These are phyloP conservation scores for Fusarium nodosum DNA, from an alignment of 2,329 filamentous ascomycete genomes.

Conservation along the genomic window DNA sequence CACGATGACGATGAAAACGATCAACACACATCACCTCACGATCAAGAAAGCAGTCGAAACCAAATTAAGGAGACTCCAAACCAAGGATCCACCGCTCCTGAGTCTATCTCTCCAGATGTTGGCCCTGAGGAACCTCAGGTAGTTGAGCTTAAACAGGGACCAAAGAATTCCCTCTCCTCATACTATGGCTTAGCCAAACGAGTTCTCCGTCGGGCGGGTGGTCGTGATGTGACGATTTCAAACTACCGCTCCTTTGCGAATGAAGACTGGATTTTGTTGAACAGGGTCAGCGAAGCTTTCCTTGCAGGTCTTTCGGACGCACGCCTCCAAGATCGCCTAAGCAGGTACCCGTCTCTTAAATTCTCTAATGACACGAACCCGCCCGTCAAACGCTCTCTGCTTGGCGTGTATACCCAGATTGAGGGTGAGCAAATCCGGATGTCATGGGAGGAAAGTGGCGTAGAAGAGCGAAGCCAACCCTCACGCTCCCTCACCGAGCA, in stretches of 20 bases:
- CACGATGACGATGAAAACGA: conserved; percentile 57
- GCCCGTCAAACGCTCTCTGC: conserved; percentile 62
- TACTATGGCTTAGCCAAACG: conserved; percentile 66
- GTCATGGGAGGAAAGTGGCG: conserved; percentile 51
- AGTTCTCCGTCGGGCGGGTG: conserved; percentile 63
- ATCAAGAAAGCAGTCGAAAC: conserved; percentile 46
- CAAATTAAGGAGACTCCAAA: conserved; percentile 16
- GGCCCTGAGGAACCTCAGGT: conserved; percentile 34
- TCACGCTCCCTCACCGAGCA: conserved; percentile 51
- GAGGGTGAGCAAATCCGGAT: conserved; percentile 69
- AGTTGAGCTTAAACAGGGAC: conserved; percentile 59
- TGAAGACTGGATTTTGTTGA: conserved; percentile 63
- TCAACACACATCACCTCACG: conserved; percentile 37
- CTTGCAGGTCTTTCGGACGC: conserved; percentile 66
- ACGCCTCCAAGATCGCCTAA: conserved; percentile 61
- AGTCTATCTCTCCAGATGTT: conserved; percentile 44
- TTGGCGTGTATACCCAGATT: conserved; percentile 66
- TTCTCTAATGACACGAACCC: conserved; percentile 49
- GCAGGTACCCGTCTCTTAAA: conserved; percentile 62
- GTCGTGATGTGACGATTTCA: conserved; percentile 64
- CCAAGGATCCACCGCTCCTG: conserved; percentile 14
- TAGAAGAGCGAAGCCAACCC: conserved; percentile 37
- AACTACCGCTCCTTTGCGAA: conserved; percentile 60
- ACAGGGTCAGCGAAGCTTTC: conserved; percentile 67
- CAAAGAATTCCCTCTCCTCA: conserved; percentile 58